These are phyloP conservation scores for Erythrobasidium hasegawianum DNA, from an alignment of 1,284 basidiomycete species.

Conservation along the genomic window DNA sequence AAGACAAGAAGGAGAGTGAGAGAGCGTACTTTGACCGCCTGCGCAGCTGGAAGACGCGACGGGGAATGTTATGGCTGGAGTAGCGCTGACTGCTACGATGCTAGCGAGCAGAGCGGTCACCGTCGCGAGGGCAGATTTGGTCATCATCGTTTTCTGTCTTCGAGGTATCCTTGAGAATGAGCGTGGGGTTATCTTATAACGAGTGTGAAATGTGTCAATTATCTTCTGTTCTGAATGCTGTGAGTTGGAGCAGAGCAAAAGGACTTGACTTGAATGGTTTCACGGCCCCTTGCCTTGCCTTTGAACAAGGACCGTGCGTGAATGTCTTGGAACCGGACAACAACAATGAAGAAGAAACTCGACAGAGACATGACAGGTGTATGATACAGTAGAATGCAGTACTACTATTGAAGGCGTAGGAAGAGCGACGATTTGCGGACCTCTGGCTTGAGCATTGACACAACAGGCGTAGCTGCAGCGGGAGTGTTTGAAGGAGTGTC, in stretches of 20 bases:
- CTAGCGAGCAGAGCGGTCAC: conserved; percentile 1
- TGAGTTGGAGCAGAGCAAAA: conserved; percentile 6
- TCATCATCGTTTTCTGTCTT: no score
- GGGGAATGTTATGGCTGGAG: conserved; percentile 56
- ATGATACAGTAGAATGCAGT: neutral
- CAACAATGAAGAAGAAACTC: no score
- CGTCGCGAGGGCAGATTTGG: neutral
- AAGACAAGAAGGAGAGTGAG: no score
- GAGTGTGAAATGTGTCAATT: no score
- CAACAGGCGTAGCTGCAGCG: no score
- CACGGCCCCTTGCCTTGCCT: neutral
- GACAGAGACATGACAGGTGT: neutral
- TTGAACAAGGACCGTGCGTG: neutral
- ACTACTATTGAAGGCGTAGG: neutral
- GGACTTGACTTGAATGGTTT: no score
- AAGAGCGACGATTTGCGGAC: neutral
- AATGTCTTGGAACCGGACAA: neutral
- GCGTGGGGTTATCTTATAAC: conserved; percentile 1
- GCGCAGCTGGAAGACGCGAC: conserved; percentile 56
- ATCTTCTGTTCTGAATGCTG: neutral
- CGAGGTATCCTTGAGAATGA: no score
- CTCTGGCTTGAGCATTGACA: neutral
- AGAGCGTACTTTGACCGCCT: conserved; percentile 55
- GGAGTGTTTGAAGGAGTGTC: conserved; percentile 4
- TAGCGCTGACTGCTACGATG: conserved; percentile 11